These are phyloP conservation scores for Aspergillus sp. DNA, from an alignment of 2,329 filamentous ascomycete genomes.

Conservation along the genomic window DNA sequence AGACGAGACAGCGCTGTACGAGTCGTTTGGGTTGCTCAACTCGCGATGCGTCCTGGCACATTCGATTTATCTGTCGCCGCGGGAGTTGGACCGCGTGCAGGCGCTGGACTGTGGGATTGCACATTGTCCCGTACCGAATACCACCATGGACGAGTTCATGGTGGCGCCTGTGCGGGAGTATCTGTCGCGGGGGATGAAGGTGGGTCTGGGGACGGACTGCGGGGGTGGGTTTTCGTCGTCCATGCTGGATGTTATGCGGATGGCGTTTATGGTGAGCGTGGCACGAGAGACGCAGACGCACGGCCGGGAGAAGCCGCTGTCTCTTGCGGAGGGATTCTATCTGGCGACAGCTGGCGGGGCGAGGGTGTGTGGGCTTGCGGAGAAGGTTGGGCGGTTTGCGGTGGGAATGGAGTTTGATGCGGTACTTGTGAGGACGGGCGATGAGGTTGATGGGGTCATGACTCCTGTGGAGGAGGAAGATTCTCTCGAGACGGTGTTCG, in stretches of 20 bases:
- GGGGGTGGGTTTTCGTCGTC: constrained; percentile 61
- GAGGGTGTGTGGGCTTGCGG: constrained; percentile 53
- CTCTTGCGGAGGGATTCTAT: constrained; percentile 55
- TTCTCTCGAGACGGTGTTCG: constrained; percentile 47
- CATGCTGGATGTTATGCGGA: constrained; percentile 46
- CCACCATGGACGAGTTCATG: constrained; percentile 59
- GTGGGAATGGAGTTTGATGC: constrained; percentile 64
- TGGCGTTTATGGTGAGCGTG: constrained; percentile 53
- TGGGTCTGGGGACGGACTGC: constrained; percentile 65
- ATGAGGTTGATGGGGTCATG: constrained; percentile 44
- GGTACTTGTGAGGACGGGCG: constrained; percentile 46
- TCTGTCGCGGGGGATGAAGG: constrained; percentile 57
- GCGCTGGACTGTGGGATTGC: constrained; percentile 57
- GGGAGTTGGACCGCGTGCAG: constrained; percentile 52
- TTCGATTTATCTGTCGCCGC: constrained; percentile 60
- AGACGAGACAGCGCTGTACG: constrained; percentile 61
- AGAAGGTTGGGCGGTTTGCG: constrained; percentile 56
- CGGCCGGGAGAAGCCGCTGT: constrained; percentile 45
- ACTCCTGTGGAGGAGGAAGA: constrained; percentile 54
- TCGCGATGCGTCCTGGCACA: constrained; percentile 62
- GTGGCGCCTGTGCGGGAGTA: constrained; percentile 58
- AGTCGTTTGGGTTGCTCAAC: constrained; percentile 53
- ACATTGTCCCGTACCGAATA: constrained; percentile 64
- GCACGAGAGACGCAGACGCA: constrained; percentile 32
- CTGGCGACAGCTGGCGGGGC: constrained; percentile 63